Evolutionary conservation across 192 early-diverging fungal genomes (phyloP).

Genomic region (Coemansia sp.): DNA sequence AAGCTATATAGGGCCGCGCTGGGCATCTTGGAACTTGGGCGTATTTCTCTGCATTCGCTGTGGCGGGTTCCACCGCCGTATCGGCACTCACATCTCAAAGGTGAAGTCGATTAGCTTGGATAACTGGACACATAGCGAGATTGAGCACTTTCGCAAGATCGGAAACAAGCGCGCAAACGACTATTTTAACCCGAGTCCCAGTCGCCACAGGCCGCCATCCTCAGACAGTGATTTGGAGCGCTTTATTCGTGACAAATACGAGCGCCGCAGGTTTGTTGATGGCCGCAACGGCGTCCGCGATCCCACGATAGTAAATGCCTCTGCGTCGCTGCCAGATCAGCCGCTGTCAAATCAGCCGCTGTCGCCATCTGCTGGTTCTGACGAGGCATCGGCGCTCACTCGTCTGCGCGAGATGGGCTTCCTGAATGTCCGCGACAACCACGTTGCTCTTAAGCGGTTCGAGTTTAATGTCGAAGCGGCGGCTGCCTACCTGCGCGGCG

Average conservation of each 20-base stretch:
- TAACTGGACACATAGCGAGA: conserved; percentile 82
- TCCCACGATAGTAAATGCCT: conserved; percentile 30
- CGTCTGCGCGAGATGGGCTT: conserved; percentile 83
- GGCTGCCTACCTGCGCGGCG: conserved; percentile 65
- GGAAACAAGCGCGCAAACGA: conserved; percentile 72
- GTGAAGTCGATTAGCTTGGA: conserved; percentile 91
- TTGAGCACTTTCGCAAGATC: conserved; percentile 61
- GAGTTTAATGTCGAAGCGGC: conserved; percentile 76
- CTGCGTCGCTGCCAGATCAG: not conserved
- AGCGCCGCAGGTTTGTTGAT: conserved; percentile 67
- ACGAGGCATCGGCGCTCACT: conserved; percentile 46
- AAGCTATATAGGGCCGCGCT: conserved; percentile 68
- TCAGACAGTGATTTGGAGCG: conserved; percentile 80
- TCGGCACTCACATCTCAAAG: conserved; percentile 89
- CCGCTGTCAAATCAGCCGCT: conserved; percentile 14
- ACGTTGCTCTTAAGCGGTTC: conserved; percentile 67
- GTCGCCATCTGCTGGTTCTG: conserved; percentile 15
- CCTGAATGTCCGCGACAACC: conserved; percentile 64
- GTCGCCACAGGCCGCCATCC: conserved; percentile 64
- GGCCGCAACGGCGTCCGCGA: conserved; percentile 33
- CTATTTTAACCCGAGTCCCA: conserved; percentile 69
- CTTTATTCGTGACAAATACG: conserved; percentile 93
- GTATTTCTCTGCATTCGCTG: conserved; percentile 95
- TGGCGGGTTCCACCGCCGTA: conserved; percentile 73
- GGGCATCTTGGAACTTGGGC: conserved; percentile 89